A percentile compares a stretch with the other conserved stretches of the same genome.
Conservation (phyloP, 345 rosid species). For the Camelina sativa region DNA sequence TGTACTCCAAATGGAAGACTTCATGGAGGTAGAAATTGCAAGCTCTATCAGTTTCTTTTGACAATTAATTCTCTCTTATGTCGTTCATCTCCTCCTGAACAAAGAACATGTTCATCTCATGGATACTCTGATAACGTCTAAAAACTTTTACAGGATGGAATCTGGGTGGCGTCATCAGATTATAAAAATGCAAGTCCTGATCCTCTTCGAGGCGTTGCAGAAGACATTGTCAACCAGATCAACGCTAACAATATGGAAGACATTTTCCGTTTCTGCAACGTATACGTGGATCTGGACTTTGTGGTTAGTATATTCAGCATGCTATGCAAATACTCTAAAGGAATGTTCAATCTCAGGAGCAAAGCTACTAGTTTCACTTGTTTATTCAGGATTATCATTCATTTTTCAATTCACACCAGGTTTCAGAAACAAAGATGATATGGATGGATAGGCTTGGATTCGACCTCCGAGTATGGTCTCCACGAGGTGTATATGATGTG, state of each 20-base stretch:
- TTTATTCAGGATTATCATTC: not conserved
- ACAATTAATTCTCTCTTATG: not conserved
- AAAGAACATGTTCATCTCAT: not conserved
- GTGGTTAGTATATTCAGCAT: constrained; percentile 57
- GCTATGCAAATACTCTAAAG: not conserved
- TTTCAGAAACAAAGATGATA: constrained; percentile 77
- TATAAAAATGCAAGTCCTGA: constrained; percentile 75
- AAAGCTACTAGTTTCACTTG: constrained; percentile 12
- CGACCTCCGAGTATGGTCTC: constrained; percentile 69
- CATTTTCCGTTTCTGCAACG: constrained; percentile 76
- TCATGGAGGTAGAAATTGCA: constrained; percentile 66
- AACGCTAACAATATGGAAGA: constrained; percentile 77
- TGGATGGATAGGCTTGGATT: constrained; percentile 93
- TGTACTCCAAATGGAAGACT: constrained; percentile 87
- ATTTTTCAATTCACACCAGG: constrained; percentile 48
- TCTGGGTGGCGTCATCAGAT: constrained; percentile 78
- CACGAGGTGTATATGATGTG: constrained; percentile 60
- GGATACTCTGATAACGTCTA: not conserved
- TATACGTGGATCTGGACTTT: constrained; percentile 77
- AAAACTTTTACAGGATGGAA: constrained; percentile 57
- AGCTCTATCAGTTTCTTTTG: constrained; percentile 4
- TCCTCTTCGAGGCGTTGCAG: constrained; percentile 81
- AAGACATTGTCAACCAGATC: constrained; percentile 70
- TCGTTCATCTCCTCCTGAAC: not conserved
- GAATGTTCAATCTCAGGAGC: constrained; percentile 10